Evolutionary conservation across 2,329 filamentous ascomycete species (phyloP), one percentile per base, ranked within the genome.

Genomic region (Colletotrichum musicola): DNA sequence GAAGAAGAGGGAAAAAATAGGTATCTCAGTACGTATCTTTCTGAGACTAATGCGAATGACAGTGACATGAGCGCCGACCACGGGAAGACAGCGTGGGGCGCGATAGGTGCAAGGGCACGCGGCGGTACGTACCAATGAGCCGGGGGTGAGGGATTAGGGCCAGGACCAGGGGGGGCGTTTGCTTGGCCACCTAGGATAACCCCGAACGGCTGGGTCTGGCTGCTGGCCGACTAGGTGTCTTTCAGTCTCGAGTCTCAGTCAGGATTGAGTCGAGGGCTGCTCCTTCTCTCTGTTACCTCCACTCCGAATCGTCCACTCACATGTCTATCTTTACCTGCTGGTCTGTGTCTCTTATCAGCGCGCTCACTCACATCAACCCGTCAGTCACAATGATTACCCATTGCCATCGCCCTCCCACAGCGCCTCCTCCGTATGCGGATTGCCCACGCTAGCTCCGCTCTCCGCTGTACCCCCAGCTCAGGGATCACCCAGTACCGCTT

Each of bases 371-470:
- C 67, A 62, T 25, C 22, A 57, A 49, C 40, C 46, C 49, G 58
- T 69, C 64, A 68, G 53, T 67, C 67, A 49, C 51, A 25, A 62
- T 68, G 63, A 68, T 69, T 69, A 68, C 54, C 30, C 30, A 68
- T 68, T 68, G 58, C 54, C 27, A 20, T 62, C 50, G n/a, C 56
- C n/a, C 62, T 68, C 54, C 62, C 55, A 65, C 55, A 64, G 56
- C 62, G 62, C 65, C 65, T 54, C 62, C 62, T 69, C 63, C 67
- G 67, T 68, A 57, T 69, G 63, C 67, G 67, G 67, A 68, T 61
- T 67, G 63, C 51, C 67, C 63, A 68, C 51, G 38, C 67, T 68
- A 69, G 67, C 56, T 62, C 63, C 57, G 47, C 51, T 20, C 47
- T 56, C 67, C 64, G 22, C 22, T 25, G 22, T 25, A 25, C 47